Evolutionary conservation across 2,329 filamentous ascomycete species (phyloP), one percentile per base, ranked within the genome.

Genomic region (Fusarium sublunatum): DNA sequence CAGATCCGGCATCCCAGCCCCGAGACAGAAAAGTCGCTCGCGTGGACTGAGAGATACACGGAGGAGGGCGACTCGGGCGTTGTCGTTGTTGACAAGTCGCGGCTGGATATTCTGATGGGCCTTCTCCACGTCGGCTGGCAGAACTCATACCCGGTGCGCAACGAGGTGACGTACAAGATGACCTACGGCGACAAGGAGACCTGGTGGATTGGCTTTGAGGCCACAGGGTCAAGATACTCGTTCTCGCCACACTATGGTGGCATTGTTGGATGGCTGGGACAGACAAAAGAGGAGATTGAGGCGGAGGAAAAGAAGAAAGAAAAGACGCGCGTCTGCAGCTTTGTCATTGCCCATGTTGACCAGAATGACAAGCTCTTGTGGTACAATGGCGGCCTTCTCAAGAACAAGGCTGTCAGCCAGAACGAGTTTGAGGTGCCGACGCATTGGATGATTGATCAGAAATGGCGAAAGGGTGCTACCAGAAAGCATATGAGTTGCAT

Each of bases 111-210:
- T 3, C 38, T 82, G 11, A 70, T 77, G 10, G 79, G 73, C 0
- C 64, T 82, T 2, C 62, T 82, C 7, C 79, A 81, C 42, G 67
- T 73, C 0, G 75, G 72, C n/a, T 82, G 79, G 80, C 79, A 81
- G 61, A 82, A 82, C 46, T 76, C 74, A 2, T 65, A 73, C 7
- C 64, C 56, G 0, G 78, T 81, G 1, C 74, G 79, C 1, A 74
- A 79, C 4, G 69, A 76, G 25, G 71, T 76, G 9, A 79, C 78
- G 1, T 81, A 80, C 55, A 70, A 72, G 29, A 67, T 79, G 26
- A 77, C 72, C 0, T 77, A 81, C 22, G 80, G 80, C 0, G 80
- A 82, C 34, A 81, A 82, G 60, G 80, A 82, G 59, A 78, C 73
- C 1, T 82, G 75, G 72, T 82, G 79, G 80, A 70, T 82, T 22